Base-by-base conservation (phyloP, 2,329 filamentous ascomycete genomes). In the Colletotrichum sp. region DNA sequence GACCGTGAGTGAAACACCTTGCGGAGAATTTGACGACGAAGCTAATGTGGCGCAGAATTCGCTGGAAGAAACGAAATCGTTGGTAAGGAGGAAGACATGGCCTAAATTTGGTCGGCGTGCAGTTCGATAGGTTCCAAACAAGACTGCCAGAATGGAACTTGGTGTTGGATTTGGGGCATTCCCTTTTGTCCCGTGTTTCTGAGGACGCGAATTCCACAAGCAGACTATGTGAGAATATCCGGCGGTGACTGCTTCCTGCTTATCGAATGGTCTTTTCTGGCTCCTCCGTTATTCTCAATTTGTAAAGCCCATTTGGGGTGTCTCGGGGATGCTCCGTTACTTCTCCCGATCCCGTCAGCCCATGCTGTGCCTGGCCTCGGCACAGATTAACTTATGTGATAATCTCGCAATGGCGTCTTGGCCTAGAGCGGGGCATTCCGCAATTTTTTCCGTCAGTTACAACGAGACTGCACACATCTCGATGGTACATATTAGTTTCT, bases 1-100 rank as follows among this genome's bases (percentile, higher is more conserved):
- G 80, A 82, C 30, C 66, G 55, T 70, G 3, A 70, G 55, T 62
- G 1, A 18, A 27, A 30, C 9, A 4, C 34, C 18, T n/a, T 25
- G 6, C 6, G 4, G n/a, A 5, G 2, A 52, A 7, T 6, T 52
- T 5, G n/a, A 22, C 10, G 43, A 22, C n/a, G 6, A 52, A 27
- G 60, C n/a, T 28, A 64, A 36, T 39, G 22, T 64, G 7, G 2
- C 2, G 8, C 13, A 67, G 43, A 67, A 18, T 67, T 67, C 3
- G 65, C 65, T 2, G 43, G 27, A 36, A 67, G 65, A 18, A 67
- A 56, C 9, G 65, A 67, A 5, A 67, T 30, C 7, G 28, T 34
- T 16, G 43, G 5, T 4, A 67, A 67, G 28, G 65, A 67, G 10
- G 65, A 67, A 13, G 65, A 67, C 6, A 56, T 67, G 65, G 65